A percentile compares a stretch with the other conserved stretches of the same genome.
phyloP scores from a whole-genome alignment of 495 filamentous ascomycete species.

The Penicillium fimorum region DNA sequence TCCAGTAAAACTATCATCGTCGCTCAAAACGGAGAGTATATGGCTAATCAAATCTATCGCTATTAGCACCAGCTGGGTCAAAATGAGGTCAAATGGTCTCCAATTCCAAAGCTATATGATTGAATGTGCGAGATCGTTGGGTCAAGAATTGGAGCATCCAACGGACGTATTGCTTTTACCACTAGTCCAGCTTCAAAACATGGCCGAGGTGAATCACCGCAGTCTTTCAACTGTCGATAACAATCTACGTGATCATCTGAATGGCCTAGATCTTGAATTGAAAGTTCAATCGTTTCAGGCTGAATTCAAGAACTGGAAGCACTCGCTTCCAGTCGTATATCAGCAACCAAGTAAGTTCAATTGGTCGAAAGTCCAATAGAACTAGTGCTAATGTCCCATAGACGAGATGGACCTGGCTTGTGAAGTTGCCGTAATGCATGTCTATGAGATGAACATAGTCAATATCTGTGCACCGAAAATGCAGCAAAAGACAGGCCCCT shows the following conservation, averaged over 20 bases:
- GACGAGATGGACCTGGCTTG: neutral
- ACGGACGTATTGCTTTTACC: neutral
- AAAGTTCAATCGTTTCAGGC: conserved; percentile 1
- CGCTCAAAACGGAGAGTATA: neutral
- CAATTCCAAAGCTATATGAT: conserved; percentile 1
- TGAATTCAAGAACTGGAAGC: neutral
- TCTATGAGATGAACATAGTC: neutral
- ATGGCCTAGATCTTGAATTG: neutral
- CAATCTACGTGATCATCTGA: neutral
- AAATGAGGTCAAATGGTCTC: neutral
- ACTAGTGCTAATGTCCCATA: neutral
- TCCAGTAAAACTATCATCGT: neutral
- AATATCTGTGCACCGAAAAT: neutral
- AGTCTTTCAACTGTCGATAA: neutral
- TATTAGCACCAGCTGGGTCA: neutral
- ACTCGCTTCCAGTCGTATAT: neutral
- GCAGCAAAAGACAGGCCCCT: neutral
- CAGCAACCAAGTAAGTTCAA: neutral
- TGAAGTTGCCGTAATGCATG: neutral
- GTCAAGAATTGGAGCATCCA: neutral
- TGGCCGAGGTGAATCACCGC: neutral
- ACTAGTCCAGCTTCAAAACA: conserved; percentile 1
- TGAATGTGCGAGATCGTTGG: conserved; percentile 1
- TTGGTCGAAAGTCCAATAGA: neutral
- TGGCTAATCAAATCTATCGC: neutral